Base-by-base conservation (phyloP, 805 yeast species). In the Ascoidea asiatica region DNA sequence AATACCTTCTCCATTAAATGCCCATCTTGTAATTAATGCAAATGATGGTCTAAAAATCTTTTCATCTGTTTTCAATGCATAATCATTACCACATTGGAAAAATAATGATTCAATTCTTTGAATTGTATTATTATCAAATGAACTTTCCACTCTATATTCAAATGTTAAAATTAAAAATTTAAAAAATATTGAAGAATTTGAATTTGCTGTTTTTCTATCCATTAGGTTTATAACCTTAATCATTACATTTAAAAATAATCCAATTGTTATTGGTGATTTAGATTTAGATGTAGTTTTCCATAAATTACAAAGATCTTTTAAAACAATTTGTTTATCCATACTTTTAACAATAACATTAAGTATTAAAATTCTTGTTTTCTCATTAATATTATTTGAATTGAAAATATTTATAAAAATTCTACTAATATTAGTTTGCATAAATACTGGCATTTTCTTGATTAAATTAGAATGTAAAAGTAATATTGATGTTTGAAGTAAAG, bases 1-100 rank as follows among this genome's bases (percentile, higher is more conserved):
- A 11, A 74, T 73, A 39, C 83, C 88, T 60, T 81, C 94, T 46
- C 88, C 95, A 50, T 79, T 83, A 53, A 85, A 74, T 2, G 96
- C 94, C 98, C 98, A 92, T 59, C 88, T 77, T 11, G 83, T 88
- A 53, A 87, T 67, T 21, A 80, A 69, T 5, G 89, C 90, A 64
- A 92, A 92, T 57, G 86, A 67, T 18, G 98, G 98, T 57, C 97
- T 77, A 72, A 92, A 92, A 19, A 80, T 75, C 65, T 86, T 87
- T 60, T 92, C 98, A 59, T 92, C 92, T 63, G 92, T 73, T 62
- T 90, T 89, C 80, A 92, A 72, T 18, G 90, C 94, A 52, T 78
- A 80, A 20, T 68, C 67, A 51, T 90, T 76, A 19, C 84, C 89
- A 57, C 88, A 75, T 37, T 73, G 67, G 53, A 83, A 81, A 57